Conservation (phyloP, 2,329 filamentous ascomycete species). For the Calonectria hongkongensis region DNA sequence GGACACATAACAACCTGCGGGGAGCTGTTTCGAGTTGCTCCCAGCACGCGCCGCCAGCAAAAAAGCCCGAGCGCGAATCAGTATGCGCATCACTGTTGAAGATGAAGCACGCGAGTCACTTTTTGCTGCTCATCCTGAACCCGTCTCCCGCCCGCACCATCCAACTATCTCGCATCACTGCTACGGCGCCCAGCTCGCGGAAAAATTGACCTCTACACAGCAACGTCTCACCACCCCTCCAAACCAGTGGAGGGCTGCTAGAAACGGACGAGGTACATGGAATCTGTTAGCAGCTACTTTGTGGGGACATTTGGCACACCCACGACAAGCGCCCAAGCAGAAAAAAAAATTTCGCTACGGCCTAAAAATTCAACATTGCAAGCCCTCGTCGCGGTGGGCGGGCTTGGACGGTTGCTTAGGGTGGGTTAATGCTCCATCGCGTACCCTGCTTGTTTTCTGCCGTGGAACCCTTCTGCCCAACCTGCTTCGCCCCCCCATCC, state of each 20-base stretch:
- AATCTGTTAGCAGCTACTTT: constrained; percentile 56
- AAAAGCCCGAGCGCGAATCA: neutral
- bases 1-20: constrained; percentile 26
- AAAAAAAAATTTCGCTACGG: constrained; percentile 53
- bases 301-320: constrained; percentile 46
- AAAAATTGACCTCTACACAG: constrained; percentile 7
- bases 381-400: constrained; percentile 46
- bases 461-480: constrained; percentile 53
- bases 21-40: constrained; percentile 30
- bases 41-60: constrained; percentile 7
- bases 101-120: neutral
- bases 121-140: neutral
- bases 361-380: constrained; percentile 51
- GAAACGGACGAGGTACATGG: constrained; percentile 51
- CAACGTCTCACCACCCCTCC: constrained; percentile 23
- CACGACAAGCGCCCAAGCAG: constrained; percentile 43
- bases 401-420: constrained; percentile 42
- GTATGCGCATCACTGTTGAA: neutral
- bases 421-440: constrained; percentile 43
- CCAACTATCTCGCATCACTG: neutral
- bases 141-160: neutral
- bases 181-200: neutral
- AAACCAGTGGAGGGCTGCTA: constrained; percentile 34
- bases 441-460: constrained; percentile 30
- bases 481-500: constrained; percentile 53